Percentiles rank a stretch among this genome's conserved stretches.
Conservation (phyloP, 2,329 filamentous ascomycete genomes). For the Helminthosporium solani region DNA sequence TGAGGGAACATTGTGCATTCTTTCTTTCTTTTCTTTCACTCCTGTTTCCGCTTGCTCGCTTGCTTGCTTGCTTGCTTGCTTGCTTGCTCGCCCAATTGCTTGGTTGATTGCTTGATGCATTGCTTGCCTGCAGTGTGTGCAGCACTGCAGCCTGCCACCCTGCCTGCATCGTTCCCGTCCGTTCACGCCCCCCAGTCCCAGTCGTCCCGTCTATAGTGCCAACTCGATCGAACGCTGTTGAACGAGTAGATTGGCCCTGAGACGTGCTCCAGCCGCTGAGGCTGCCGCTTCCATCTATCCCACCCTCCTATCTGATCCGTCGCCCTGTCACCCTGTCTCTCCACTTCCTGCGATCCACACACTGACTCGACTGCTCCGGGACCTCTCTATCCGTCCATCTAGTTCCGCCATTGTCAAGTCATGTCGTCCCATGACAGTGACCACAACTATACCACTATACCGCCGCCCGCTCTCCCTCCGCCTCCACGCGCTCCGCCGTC, state of each 20-base stretch:
- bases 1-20: too few relatives aligned
- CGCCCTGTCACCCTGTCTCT: neutral
- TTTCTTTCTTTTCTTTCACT: too few relatives aligned
- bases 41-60: too few relatives aligned
- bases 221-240: neutral
- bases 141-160: too few relatives aligned
- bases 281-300: neutral
- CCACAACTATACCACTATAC: neutral
- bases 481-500: conserved; percentile 26
- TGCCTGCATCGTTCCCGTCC: conserved; percentile 1
- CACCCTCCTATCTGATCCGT: neutral
- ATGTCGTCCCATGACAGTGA: conserved; percentile 1
- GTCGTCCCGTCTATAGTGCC: too few relatives aligned
- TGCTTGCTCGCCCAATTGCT: too few relatives aligned
- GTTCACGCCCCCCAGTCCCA: too few relatives aligned
- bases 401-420: conserved; percentile 2
- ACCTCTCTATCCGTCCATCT: neutral
- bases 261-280: neutral
- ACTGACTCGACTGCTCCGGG: neutral
- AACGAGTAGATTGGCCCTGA: neutral
- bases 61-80: too few relatives aligned
- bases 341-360: neutral
- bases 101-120: too few relatives aligned
- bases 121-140: too few relatives aligned
- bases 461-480: conserved; percentile 21